phyloP scores from a whole-genome alignment of 306 rosid genomes.

The Cicer judaicum region DNA sequence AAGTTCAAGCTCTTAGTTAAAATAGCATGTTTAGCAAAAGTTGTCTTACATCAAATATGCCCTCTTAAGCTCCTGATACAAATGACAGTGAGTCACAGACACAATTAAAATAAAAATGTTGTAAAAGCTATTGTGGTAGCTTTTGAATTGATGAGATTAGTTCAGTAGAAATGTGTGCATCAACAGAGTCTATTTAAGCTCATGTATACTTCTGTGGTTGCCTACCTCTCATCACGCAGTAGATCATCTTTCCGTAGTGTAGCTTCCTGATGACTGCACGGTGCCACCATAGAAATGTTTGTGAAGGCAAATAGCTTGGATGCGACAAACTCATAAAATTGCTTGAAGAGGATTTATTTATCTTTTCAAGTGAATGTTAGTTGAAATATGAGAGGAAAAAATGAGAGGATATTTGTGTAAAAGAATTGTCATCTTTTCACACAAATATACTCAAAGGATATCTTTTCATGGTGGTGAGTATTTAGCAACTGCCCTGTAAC shows the following conservation, averaged over 20 bases:
- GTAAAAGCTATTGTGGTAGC: slow-evolving; percentile 1
- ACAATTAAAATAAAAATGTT: slow-evolving; percentile 16
- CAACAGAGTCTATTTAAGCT: not conserved
- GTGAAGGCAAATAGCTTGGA: not conserved
- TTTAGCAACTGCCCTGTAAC: not conserved
- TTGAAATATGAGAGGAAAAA: no score
- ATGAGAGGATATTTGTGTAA: no score
- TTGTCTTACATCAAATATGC: slow-evolving; percentile 6
- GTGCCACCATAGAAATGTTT: not conserved
- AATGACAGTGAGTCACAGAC: not conserved
- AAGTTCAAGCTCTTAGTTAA: slow-evolving; percentile 3
- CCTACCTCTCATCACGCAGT: not conserved
- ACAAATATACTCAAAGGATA: not conserved
- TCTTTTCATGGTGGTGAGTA: not conserved
- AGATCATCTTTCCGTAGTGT: not conserved
- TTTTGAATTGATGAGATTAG: slow-evolving; percentile 12
- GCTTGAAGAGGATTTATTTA: not conserved
- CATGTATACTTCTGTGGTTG: not conserved
- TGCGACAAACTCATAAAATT: not conserved
- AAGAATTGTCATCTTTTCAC: not conserved
- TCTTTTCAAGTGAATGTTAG: not conserved
- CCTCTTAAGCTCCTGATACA: slow-evolving; percentile 1
- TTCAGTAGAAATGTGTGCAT: not conserved
- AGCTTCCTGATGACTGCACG: not conserved
- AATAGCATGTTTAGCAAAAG: not conserved